Evolutionary conservation across 768 basidiomycete genomes (phyloP).

Genomic region (Glaciozyma antarctica): DNA sequence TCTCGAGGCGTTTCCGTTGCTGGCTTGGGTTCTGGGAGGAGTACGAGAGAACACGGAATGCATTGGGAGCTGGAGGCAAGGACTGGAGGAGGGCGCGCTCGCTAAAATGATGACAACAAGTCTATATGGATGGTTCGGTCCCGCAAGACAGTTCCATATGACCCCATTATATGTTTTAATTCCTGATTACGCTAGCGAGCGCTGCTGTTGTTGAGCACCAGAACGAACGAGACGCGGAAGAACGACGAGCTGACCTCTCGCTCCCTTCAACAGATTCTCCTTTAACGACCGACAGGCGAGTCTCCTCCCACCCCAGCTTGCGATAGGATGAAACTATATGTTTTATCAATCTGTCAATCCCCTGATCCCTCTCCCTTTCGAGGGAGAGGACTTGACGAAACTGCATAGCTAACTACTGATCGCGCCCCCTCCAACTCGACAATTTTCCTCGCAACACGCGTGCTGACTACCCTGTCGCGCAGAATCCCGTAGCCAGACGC

Average conservation of each 20-base stretch:
- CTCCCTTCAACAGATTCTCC: not conserved
- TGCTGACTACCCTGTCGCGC: not conserved
- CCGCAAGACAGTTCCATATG: not conserved
- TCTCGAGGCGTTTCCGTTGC: too few species aligned
- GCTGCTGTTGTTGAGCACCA: not conserved
- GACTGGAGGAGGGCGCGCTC: not conserved
- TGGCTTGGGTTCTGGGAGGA: too few species aligned
- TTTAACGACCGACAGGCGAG: not conserved
- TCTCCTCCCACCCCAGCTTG: not conserved
- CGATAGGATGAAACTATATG: conserved; percentile 25
- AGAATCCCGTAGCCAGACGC: not conserved
- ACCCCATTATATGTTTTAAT: conserved; percentile 3
- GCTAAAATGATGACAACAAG: conserved; percentile 1
- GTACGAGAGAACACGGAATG: too few species aligned
- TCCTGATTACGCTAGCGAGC: not conserved
- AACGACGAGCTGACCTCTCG: not conserved
- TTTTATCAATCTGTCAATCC: conserved; percentile 51
- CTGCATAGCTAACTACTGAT: conserved; percentile 31
- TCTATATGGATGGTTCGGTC: not conserved
- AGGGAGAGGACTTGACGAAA: conserved; percentile 18
- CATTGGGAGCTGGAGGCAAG: too few species aligned
- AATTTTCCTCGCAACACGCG: not conserved
- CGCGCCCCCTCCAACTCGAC: conserved; percentile 4
- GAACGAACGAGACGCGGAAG: not conserved
- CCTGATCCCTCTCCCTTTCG: conserved; percentile 33